phyloP scores from a whole-genome alignment of 352 stramenopile genomes.

The Phytophthora pistaciae region DNA sequence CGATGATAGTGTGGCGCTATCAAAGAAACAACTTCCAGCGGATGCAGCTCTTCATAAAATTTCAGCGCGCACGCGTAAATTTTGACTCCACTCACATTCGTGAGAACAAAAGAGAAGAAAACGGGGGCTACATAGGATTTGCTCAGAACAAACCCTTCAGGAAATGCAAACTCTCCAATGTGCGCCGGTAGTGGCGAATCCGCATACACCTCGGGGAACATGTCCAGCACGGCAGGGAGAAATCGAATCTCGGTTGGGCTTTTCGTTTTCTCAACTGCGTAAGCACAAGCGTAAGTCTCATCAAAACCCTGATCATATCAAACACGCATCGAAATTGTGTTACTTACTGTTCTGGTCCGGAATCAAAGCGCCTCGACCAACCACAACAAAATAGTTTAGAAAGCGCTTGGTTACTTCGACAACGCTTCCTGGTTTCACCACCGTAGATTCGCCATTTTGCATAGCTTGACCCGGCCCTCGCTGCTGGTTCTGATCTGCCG shows the following conservation, averaged over 20 bases:
- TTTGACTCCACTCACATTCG: slow-evolving; percentile 81
- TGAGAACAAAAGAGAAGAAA: slow-evolving; percentile 89
- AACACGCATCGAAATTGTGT: background rate
- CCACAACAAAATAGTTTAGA: slow-evolving; percentile 86
- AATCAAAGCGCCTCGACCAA: slow-evolving; percentile 66
- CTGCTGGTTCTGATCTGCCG: slow-evolving; percentile 52
- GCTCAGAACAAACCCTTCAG: slow-evolving; percentile 73
- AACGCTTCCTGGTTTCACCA: slow-evolving; percentile 56
- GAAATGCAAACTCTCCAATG: slow-evolving; percentile 84
- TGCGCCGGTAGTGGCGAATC: slow-evolving; percentile 71
- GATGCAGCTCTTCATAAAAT: slow-evolving; percentile 86
- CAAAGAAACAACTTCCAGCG: slow-evolving; percentile 82
- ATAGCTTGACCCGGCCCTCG: slow-evolving; percentile 30
- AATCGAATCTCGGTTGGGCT: slow-evolving; percentile 80
- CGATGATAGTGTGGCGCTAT: slow-evolving; percentile 61
- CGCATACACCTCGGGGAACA: slow-evolving; percentile 66
- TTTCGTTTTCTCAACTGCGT: slow-evolving; percentile 75
- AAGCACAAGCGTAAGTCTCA: background rate
- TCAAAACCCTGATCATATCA: slow-evolving; percentile 5
- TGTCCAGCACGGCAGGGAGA: slow-evolving; percentile 66
- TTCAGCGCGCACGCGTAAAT: slow-evolving; percentile 84
- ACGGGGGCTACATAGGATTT: slow-evolving; percentile 64
- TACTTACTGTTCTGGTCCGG: slow-evolving; percentile 74
- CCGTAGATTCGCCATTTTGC: slow-evolving; percentile 40
- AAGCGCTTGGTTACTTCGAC: slow-evolving; percentile 85